A percentile compares a stretch with the other conserved stretches of the same genome.
These are phyloP conservation scores for Cenchrus purpureus DNA, from an alignment of 176 grass and related monocot genomes.

Conservation along the genomic window DNA sequence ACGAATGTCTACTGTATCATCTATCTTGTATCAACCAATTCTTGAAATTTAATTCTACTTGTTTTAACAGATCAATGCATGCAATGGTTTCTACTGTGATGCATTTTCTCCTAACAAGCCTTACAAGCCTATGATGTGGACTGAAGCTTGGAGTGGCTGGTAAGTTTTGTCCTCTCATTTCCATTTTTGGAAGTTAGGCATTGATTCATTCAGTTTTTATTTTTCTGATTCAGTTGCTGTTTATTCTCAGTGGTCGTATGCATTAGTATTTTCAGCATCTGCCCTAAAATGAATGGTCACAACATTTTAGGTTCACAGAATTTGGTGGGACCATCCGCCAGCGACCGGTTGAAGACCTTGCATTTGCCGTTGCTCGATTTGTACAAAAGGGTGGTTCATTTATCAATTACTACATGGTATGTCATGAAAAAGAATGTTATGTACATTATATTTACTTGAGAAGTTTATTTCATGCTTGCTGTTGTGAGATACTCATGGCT, in stretches of 20 bases:
- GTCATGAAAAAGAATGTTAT: not conserved
- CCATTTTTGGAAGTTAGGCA: not conserved
- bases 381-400: constrained; percentile 99
- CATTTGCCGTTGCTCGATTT: constrained; percentile 93
- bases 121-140: constrained; percentile 98
- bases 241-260: not conserved
- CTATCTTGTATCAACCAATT: not conserved
- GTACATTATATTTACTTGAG: too few species aligned
- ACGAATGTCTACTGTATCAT: not conserved
- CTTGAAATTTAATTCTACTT: constrained; percentile 10
- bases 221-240: not conserved
- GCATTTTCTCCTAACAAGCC: constrained; percentile 84
- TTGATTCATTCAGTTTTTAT: not conserved
- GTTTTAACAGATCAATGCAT: constrained; percentile 86
- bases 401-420: constrained; percentile 99
- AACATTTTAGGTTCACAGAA: constrained; percentile 85
- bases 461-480: not conserved
- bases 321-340: constrained; percentile 92
- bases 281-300: constrained; percentile 13
- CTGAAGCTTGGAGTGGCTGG: constrained; percentile 99
- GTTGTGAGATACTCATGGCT: constrained; percentile 16
- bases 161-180: constrained; percentile 37
- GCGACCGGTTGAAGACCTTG: constrained; percentile 88
- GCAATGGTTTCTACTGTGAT: constrained; percentile 99
- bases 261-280: constrained; percentile 26